Percentiles rank a stretch among this genome's conserved stretches.
These are phyloP conservation scores for Populus hybrid DNA, from an alignment of 441 rosid species.

Conservation along the genomic window DNA sequence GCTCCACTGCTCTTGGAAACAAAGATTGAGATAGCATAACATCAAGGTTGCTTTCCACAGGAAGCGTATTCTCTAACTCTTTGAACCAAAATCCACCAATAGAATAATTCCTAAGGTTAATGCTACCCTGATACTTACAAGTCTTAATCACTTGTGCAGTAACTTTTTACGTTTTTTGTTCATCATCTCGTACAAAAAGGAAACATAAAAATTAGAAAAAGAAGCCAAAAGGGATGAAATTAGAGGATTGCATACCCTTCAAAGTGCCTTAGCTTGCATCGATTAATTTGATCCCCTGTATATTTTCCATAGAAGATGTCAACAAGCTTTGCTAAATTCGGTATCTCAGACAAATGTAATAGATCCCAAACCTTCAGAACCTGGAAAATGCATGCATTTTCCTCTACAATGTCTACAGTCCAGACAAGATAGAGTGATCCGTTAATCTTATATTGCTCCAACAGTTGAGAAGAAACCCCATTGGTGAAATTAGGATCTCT, in stretches of 20 bases:
- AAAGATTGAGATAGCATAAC: background rate
- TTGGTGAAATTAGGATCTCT: background rate
- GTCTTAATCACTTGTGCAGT: background rate
- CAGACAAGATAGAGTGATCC: background rate
- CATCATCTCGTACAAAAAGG: background rate
- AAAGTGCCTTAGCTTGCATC: background rate
- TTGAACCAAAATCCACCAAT: background rate
- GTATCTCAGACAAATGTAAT: constrained; percentile 21
- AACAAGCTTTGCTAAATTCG: constrained; percentile 4
- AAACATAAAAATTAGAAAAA: background rate
- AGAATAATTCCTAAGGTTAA: background rate
- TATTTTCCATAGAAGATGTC: background rate
- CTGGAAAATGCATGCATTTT: constrained; percentile 19
- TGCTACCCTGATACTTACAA: background rate
- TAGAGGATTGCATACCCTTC: constrained; percentile 4
- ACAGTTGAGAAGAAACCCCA: background rate
- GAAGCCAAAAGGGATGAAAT: background rate
- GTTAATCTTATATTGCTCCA: background rate
- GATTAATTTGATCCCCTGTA: background rate
- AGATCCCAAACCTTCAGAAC: constrained; percentile 42
- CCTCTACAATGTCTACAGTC: constrained; percentile 25
- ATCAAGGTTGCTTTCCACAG: background rate
- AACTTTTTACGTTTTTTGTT: background rate
- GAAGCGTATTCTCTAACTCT: background rate
- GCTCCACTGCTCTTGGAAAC: background rate